Evolutionary conservation across 768 basidiomycete species (phyloP), one percentile per base, ranked within the genome.

Genomic region (Gloeophyllum trabeum): DNA sequence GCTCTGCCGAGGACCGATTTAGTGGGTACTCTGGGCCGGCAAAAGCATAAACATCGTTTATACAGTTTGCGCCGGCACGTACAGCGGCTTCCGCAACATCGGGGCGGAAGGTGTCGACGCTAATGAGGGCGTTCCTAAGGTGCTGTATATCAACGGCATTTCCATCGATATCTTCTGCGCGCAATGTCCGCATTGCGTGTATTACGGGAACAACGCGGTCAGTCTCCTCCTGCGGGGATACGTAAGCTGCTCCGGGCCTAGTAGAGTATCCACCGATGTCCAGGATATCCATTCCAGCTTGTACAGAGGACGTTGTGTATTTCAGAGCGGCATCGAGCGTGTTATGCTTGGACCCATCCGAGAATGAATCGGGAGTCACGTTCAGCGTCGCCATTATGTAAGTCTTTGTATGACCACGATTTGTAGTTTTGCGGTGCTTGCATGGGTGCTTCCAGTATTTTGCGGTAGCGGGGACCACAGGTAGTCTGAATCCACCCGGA

Each of bases 201-300:
- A 96, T 71, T 39, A 84, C 63, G 1, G 90, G 88, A 1, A 81
- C 66, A 12, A 93, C 83, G 2, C 94, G 69, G 1, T 59, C 39
- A 6, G 71, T 64, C 55, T 99, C 94, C 41, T 92, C 87, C 43
- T 78, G 70, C 0, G 66, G 48, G 0, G 71, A 66, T 30, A 94
- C 76, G 40, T 73, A 75, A 1, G 62, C 69, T 0, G 92, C 83
- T 1, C 78, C 73, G 0, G 94, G 96, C 7, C 91, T 75, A 0
- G 93, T 99, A 0, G 90, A 93, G 61, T 90, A 88, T 0, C 96
- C 96, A 0, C 96, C 94, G 16, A 98, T 70, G 58, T 99, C 96
- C 45, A 98, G 62, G 43, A 99, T 85, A 43, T 77, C 69, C 0
- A 85, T 81, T 1, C 83, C 82, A 1, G 64, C 64, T 0, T 58